phyloP scores from a whole-genome alignment of 495 filamentous ascomycete species.

The Aspergillus hancockii region DNA sequence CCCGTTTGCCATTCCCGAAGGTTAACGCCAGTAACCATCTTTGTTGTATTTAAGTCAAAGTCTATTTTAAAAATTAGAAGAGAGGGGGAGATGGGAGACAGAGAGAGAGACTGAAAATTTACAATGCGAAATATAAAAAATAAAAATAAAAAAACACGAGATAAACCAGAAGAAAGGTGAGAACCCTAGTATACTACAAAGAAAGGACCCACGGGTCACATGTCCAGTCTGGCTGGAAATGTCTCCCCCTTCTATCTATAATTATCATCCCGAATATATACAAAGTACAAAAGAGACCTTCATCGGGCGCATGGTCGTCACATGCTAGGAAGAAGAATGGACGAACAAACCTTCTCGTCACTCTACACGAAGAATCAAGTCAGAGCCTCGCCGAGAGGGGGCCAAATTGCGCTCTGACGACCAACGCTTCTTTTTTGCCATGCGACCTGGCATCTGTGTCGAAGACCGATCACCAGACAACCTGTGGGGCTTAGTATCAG shows the following conservation, averaged over 20 bases:
- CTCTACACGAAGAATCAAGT: slow-evolving; percentile 43
- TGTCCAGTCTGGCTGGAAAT: neutral
- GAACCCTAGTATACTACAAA: neutral
- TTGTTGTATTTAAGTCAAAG: neutral
- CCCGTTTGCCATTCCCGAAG: neutral
- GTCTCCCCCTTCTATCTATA: neutral
- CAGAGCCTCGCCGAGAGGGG: slow-evolving; percentile 35
- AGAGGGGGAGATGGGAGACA: neutral
- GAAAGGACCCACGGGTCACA: neutral
- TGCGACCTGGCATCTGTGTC: slow-evolving; percentile 7
- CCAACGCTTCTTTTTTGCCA: slow-evolving; percentile 24
- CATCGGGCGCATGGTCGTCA: neutral
- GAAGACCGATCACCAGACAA: slow-evolving; percentile 8
- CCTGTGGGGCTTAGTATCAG: slow-evolving; percentile 2
- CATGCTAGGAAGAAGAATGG: neutral
- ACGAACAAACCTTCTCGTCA: slow-evolving; percentile 15
- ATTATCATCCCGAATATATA: neutral
- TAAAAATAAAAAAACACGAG: neutral
- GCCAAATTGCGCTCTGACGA: slow-evolving; percentile 40
- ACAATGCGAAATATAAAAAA: neutral
- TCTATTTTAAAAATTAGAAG: neutral
- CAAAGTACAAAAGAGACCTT: neutral
- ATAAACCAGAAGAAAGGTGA: neutral
- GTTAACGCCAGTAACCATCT: neutral
- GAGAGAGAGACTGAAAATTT: too few species aligned